phyloP scores from a whole-genome alignment of 306 rosid genomes.

The Potentilla sterilis region DNA sequence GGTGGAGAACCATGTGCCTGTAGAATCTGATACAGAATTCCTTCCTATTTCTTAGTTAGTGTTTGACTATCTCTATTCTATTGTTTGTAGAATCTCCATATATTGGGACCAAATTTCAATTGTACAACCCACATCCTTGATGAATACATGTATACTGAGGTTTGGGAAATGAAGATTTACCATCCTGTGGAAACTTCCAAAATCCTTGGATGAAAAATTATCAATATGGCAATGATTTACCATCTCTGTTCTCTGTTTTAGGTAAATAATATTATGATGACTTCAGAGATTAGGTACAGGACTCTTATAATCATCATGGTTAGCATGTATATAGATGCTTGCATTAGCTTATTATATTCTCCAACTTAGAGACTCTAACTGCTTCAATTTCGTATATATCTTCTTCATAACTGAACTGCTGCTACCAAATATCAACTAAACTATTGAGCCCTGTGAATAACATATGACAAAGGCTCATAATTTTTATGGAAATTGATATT shows the following conservation, averaged over 20 bases:
- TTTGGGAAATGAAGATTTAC: neutral
- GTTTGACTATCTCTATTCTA: neutral
- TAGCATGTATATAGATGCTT: neutral
- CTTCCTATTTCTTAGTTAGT: neutral
- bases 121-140: neutral
- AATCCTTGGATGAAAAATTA: neutral
- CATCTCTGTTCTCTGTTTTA: neutral
- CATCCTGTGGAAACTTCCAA: neutral
- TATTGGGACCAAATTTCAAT: neutral
- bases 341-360: neutral
- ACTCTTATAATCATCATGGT: constrained; percentile 14
- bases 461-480: neutral
- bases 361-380: constrained; percentile 7
- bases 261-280: neutral
- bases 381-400: neutral
- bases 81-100: neutral
- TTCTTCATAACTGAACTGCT: neutral
- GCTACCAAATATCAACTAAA: constrained; percentile 3
- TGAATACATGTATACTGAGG: neutral
- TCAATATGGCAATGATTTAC: neutral
- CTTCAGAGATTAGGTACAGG: constrained; percentile 2
- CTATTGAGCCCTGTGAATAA: neutral
- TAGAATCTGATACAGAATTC: constrained; percentile 14
- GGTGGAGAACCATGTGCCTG: constrained; percentile 26
- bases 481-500: too few species aligned